Conservation (phyloP, 371 early-diverging fungal species). For the Thermomucor indicae-seudaticae region DNA sequence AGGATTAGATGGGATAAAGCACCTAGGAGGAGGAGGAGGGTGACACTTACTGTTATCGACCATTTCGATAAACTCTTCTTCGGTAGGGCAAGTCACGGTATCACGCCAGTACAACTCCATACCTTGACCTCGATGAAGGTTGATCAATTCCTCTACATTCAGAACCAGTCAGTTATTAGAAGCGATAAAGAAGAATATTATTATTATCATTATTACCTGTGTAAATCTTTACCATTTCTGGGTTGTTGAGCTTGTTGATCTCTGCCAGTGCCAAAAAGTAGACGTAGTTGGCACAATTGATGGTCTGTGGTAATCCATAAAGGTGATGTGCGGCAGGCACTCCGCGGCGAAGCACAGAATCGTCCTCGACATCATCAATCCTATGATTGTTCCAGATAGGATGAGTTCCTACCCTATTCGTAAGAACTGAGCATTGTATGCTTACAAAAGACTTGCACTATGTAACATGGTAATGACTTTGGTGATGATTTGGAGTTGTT, state of each 20-base stretch:
- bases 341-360: constrained; percentile 84
- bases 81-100: constrained; percentile 76
- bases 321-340: constrained; percentile 95
- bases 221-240: constrained; percentile 72
- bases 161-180: background rate
- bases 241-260: constrained; percentile 61
- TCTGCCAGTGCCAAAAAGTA: constrained; percentile 90
- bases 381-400: constrained; percentile 26
- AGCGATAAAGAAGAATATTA: background rate
- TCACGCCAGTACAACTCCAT: constrained; percentile 92
- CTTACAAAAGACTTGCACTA: constrained; percentile 85
- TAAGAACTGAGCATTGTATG: background rate
- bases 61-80: constrained; percentile 90
- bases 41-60: constrained; percentile 85
- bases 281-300: constrained; percentile 94
- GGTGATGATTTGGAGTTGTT: constrained; percentile 64
- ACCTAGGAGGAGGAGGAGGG: too few relatives aligned
- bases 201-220: constrained; percentile 42
- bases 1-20: background rate
- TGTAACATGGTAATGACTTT: constrained; percentile 93
- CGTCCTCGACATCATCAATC: constrained; percentile 96
- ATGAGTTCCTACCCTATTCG: background rate
- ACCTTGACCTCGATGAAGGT: constrained; percentile 91
- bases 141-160: constrained; percentile 72
- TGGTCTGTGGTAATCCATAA: constrained; percentile 87